Percentiles rank a stretch among this genome's conserved stretches.
These are phyloP conservation scores for Tylopilus vinaceipallidus DNA, from an alignment of 768 basidiomycete genomes.

Conservation along the genomic window DNA sequence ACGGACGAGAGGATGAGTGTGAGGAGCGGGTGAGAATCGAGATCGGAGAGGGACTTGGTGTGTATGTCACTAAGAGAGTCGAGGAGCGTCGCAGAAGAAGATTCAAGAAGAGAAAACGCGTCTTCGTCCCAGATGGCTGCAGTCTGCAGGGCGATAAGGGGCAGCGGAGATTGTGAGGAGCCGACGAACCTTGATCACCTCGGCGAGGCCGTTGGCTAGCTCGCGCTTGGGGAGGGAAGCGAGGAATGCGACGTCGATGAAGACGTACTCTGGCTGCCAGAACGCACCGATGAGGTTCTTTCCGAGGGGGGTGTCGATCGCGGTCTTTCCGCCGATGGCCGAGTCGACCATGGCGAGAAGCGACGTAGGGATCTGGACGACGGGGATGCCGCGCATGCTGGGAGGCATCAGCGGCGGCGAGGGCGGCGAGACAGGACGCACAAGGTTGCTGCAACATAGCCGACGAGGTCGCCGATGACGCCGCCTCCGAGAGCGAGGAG, in stretches of 20 bases:
- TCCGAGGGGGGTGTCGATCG: constrained; percentile 97
- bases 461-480: constrained; percentile 94
- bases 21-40: constrained; percentile 83
- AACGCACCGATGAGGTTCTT: constrained; percentile 99
- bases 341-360: constrained; percentile 99
- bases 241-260: constrained; percentile 95
- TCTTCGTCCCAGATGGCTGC: constrained; percentile 97
- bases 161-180: neutral
- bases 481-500: constrained; percentile 94
- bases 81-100: constrained; percentile 80
- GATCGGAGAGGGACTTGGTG: constrained; percentile 57
- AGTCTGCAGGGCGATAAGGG: constrained; percentile 52
- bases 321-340: constrained; percentile 95
- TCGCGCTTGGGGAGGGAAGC: constrained; percentile 90
- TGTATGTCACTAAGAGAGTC: constrained; percentile 67
- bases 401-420: neutral
- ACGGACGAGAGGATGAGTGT: constrained; percentile 91
- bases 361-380: constrained; percentile 95
- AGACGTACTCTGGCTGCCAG: constrained; percentile 97
- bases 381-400: constrained; percentile 96
- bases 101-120: constrained; percentile 88
- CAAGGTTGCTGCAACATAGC: constrained; percentile 97
- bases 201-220: constrained; percentile 99
- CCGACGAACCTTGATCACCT: constrained; percentile 84
- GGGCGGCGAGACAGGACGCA: constrained; percentile 36